Percentiles rank a stretch among this genome's conserved stretches.
Evolutionary conservation across 2,329 filamentous ascomycete genomes (phyloP).

Genomic region (Fusarium foetens): DNA sequence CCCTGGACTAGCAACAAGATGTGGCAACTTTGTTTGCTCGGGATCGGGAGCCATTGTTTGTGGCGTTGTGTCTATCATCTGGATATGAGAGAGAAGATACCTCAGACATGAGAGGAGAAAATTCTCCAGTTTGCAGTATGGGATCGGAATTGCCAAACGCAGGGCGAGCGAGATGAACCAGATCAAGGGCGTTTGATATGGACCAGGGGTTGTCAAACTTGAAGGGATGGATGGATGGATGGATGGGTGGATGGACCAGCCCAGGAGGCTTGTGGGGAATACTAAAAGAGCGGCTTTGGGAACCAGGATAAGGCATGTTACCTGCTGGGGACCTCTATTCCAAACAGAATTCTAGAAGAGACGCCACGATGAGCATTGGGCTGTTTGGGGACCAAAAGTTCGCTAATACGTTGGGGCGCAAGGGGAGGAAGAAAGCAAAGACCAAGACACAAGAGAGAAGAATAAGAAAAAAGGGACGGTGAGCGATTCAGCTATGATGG

Average conservation of each 20-base stretch:
- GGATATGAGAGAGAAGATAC: not conserved
- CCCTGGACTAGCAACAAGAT: conserved; percentile 15
- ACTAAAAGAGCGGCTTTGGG: conserved; percentile 32
- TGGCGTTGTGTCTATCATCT: conserved; percentile 11
- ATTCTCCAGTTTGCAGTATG: not conserved
- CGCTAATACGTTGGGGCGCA: conserved; percentile 17
- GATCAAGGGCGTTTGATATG: conserved; percentile 40
- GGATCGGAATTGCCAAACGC: conserved; percentile 29
- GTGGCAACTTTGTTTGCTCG: conserved; percentile 33
- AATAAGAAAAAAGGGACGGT: conserved; percentile 27
- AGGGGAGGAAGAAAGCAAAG: conserved; percentile 22
- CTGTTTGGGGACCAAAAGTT: conserved; percentile 14
- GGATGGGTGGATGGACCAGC: conserved; percentile 16
- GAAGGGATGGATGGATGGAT: conserved; percentile 30
- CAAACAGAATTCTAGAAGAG: conserved; percentile 45
- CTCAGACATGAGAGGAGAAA: conserved; percentile 3
- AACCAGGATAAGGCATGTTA: conserved; percentile 33
- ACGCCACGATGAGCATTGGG: conserved; percentile 28
- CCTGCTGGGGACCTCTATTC: conserved; percentile 40
- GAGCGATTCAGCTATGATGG: conserved; percentile 33
- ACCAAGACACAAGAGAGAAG: not conserved
- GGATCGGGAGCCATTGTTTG: conserved; percentile 19
- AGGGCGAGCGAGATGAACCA: conserved; percentile 41
- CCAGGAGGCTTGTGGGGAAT: conserved; percentile 40
- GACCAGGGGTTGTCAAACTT: conserved; percentile 29